Conservation (phyloP, 495 filamentous ascomycete species). For the Hypoxylon subgilvum region DNA sequence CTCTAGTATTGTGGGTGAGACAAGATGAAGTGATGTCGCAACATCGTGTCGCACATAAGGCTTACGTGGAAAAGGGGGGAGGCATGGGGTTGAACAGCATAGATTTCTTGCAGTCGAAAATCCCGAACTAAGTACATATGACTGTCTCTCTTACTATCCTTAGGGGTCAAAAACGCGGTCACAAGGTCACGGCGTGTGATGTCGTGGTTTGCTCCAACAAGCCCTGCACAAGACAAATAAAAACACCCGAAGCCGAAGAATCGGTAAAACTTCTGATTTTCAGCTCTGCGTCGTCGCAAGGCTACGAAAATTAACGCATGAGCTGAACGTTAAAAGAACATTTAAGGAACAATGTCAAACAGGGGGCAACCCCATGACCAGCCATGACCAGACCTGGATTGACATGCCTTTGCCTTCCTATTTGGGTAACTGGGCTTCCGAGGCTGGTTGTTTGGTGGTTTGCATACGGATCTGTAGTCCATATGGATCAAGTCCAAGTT, state of each 20-base stretch:
- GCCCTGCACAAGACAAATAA: constrained; percentile 19
- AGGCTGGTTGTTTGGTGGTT: constrained; percentile 20
- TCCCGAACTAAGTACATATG: constrained; percentile 23
- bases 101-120: constrained; percentile 22
- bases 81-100: constrained; percentile 24
- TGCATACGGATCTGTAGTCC: constrained; percentile 6
- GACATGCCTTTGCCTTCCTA: constrained; percentile 15
- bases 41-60: constrained; percentile 28
- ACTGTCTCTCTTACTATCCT: constrained; percentile 10
- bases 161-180: background rate
- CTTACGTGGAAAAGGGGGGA: constrained; percentile 8
- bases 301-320: constrained; percentile 18
- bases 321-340: constrained; percentile 24
- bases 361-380: constrained; percentile 8
- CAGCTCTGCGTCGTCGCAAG: constrained; percentile 29
- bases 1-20: background rate
- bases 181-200: background rate
- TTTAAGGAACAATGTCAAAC: constrained; percentile 4
- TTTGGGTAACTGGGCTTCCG: constrained; percentile 8
- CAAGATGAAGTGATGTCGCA: constrained; percentile 6
- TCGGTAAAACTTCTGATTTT: constrained; percentile 24
- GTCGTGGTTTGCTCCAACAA: constrained; percentile 13
- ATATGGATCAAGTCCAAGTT: background rate
- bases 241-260: constrained; percentile 26
- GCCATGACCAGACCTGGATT: constrained; percentile 5